These are phyloP conservation scores for Smallanthus sonchifolius DNA, from an alignment of 129 eudicot genomes.

Conservation along the genomic window DNA sequence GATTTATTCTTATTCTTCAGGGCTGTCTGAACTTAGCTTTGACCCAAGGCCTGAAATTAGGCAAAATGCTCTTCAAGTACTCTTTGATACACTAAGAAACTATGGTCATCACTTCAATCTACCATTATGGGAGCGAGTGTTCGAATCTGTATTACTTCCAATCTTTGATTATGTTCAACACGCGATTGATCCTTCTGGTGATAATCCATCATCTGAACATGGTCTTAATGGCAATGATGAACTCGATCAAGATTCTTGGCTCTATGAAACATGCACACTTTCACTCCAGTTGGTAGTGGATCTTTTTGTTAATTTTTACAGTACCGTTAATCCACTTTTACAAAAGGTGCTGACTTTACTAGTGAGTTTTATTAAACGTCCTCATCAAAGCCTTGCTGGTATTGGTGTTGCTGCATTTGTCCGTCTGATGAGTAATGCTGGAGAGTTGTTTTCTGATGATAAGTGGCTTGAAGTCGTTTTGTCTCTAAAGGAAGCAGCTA, in stretches of 20 bases:
- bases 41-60: constrained; percentile 96
- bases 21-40: constrained; percentile 94
- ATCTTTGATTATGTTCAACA: constrained; percentile 93
- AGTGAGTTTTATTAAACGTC: constrained; percentile 85
- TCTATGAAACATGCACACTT: constrained; percentile 92
- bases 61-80: constrained; percentile 84
- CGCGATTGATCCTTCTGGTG: constrained; percentile 64
- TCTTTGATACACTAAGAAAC: constrained; percentile 87
- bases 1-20: constrained; percentile 37
- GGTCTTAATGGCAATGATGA: constrained; percentile 48
- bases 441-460: constrained; percentile 80
- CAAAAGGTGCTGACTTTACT: constrained; percentile 65
- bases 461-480: constrained; percentile 88
- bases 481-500: constrained; percentile 68
- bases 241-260: constrained; percentile 91
- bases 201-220: background rate
- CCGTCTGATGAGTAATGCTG: constrained; percentile 90
- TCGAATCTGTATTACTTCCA: constrained; percentile 88
- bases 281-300: constrained; percentile 93
- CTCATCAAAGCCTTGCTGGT: constrained; percentile 98
- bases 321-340: constrained; percentile 81
- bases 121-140: constrained; percentile 84
- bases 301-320: constrained; percentile 84
- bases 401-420: constrained; percentile 98
- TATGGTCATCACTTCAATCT: constrained; percentile 94